A percentile compares a stretch with the other conserved stretches of the same genome.
Conservation (phyloP, 345 rosid species). For the Populus davidiana region DNA sequence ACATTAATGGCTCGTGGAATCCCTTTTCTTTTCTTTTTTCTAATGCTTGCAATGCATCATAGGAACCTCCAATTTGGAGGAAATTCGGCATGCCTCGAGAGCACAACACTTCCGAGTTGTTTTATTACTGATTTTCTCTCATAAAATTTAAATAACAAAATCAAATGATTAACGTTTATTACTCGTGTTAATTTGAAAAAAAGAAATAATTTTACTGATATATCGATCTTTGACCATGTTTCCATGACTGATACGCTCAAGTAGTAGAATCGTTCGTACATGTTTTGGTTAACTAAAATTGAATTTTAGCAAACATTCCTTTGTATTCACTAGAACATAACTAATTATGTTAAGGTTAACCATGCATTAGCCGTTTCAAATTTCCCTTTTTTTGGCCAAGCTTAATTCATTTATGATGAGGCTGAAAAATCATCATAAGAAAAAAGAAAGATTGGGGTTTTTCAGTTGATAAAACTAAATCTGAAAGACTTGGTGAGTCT, state of each 20-base stretch:
- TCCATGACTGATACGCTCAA: neutral
- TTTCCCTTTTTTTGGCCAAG: neutral
- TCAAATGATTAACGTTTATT: neutral
- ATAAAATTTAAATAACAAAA: neutral
- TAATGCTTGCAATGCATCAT: neutral
- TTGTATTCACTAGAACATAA: neutral
- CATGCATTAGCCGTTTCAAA: neutral
- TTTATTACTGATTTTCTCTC: neutral
- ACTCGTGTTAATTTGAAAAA: no score
- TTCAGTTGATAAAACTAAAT: no score
- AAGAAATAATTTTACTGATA: neutral
- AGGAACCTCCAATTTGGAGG: neutral
- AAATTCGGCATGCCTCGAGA: neutral
- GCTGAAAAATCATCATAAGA: no score
- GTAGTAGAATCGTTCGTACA: neutral
- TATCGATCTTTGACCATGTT: neutral
- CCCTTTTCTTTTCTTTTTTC: neutral
- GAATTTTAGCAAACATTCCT: neutral
- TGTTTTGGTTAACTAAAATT: no score
- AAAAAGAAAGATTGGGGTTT: no score
- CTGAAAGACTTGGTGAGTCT: no score
- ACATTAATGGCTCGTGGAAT: neutral
- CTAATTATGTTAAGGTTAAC: no score
- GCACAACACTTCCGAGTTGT: neutral
- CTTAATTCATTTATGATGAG: neutral